Evolutionary conservation across 257 asterid species (phyloP), one percentile per base, ranked within the genome.

Genomic region (Anisodus acutangulus): DNA sequence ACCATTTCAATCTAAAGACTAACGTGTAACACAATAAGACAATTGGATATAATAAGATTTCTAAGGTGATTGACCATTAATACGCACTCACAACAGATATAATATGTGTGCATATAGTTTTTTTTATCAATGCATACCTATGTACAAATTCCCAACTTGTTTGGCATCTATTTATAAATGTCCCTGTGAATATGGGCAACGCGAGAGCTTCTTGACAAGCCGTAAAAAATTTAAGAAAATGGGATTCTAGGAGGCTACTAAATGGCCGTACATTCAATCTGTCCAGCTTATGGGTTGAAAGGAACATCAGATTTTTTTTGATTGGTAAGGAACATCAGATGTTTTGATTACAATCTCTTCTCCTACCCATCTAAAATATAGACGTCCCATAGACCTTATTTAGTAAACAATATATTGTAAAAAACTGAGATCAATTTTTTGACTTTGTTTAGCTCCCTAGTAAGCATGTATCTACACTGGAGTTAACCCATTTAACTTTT

Each of bases 1-100:
- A 78, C 64, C n/a, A 79, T 22, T 59, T 82, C 79, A 78, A 70
- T 62, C 45, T 22, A 13, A 49, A 49, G 13, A 49, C 80, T 47
- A 31, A 83, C 13, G 39, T 68, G 69, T 43, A 80, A 39, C 78
- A 51, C 35, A 3, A 22, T 16, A 64, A 47, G 64, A 66, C 3
- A 67, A 6, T 31, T 66, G 53, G 26, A 49, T 41, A 54, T 5
- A 66, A 71, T 8, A 82, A 67, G 45, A 47, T 82, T 63, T 66
- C 19, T 66, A 82, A 51, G 31, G 66, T 55, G 45, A 66, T 54
- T 4, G 49, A 9, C 43, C 54, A 63, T 5, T 62, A 53, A 70
- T 7, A 49, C 45, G 22, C 62, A 1, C 53, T 43, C 58, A 71
- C 60, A 47, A 49, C 45, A 74, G 41, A 37, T 13, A 68, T 37